Evolutionary conservation across 169 alveolate genomes (phyloP), one percentile per base, ranked within the genome.

Genomic region (Fabrea salina): DNA sequence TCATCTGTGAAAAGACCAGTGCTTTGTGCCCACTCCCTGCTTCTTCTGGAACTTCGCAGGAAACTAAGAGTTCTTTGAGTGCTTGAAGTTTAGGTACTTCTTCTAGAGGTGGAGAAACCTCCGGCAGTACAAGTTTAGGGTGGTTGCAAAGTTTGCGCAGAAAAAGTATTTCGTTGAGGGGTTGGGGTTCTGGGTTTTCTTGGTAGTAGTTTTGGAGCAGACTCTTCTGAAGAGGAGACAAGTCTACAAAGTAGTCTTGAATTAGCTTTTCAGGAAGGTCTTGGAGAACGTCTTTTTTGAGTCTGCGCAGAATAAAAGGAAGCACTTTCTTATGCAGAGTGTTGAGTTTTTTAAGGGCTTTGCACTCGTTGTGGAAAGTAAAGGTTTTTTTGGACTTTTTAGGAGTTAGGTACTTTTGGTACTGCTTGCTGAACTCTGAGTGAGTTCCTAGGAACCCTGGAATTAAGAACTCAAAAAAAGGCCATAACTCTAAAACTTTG

Each of bases 401-500:
- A 43, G 92, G 93, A 66, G 86, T 86, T 50, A 95, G 83, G 39
- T 96, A 96, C 77, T 89, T 91, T 72, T 92, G 89, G 81, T 93
- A 95, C 96, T 96, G 92, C 82, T 89, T 93, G 66, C 91, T 91
- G 78, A 96, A 96, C 16, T 89, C 88, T 39, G 89, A 84, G 37
- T 89, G 90, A 41, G 95, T 92, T 33, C 97, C 98, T 50, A 96
- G 89, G 59, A 91, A 92, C 43, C 97, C 97, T n/a, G 98, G 98
- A 89, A 94, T 90, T 43, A 96, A 90, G 80, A 97, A 96, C 82
- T 97, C 98, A 79, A 96, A 92, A 59, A 96, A 86, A 50, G 98
- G 90, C 99, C 99, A 97, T 32, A 97, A 86, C 80, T 97, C 99
- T 66, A 89, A 77, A 3, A 97, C 93, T 80, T 93, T 94, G 86